A percentile compares a stretch with the other conserved stretches of the same genome.
Evolutionary conservation across 139 green algal species (phyloP).

Genomic region (Tetraselmis chui): DNA sequence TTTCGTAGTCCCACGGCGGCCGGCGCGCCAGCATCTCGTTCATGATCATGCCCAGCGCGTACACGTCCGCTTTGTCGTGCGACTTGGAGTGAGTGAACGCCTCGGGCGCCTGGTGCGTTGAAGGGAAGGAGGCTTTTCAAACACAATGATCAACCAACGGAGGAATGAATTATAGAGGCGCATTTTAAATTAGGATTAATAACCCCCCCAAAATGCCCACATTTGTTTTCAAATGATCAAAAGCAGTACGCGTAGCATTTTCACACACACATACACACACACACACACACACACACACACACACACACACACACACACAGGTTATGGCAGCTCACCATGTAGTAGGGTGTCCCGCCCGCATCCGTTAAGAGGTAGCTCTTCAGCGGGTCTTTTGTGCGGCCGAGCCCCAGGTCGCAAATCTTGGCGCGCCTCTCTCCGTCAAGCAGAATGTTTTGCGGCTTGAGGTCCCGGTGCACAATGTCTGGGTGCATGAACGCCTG

Average conservation of each 20-base stretch:
- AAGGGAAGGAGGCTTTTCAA: no score
- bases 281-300: no score
- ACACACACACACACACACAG: no score
- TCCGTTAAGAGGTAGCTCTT: not conserved
- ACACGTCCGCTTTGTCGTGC: not conserved
- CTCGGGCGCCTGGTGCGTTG: not conserved
- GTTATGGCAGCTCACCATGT: no score
- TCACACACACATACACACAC: no score
- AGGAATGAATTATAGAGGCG: no score
- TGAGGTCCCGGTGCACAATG: constrained; percentile 6
- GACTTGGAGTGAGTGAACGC: not conserved
- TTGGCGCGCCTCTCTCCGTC: not conserved
- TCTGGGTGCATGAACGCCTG: constrained; percentile 1
- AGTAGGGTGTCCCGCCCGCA: not conserved
- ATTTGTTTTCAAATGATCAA: no score
- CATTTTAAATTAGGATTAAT: no score
- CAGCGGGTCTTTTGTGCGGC: not conserved
- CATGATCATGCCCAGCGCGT: not conserved
- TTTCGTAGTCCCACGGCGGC: not conserved
- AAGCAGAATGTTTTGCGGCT: constrained; percentile 8
- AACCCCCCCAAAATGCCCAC: no score
- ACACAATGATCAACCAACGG: no score
- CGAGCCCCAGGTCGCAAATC: constrained; percentile 2
- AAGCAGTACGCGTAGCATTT: no score
- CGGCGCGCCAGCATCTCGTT: not conserved